Base-by-base conservation (phyloP, 768 basidiomycete species). In the Crucibulum laeve region DNA sequence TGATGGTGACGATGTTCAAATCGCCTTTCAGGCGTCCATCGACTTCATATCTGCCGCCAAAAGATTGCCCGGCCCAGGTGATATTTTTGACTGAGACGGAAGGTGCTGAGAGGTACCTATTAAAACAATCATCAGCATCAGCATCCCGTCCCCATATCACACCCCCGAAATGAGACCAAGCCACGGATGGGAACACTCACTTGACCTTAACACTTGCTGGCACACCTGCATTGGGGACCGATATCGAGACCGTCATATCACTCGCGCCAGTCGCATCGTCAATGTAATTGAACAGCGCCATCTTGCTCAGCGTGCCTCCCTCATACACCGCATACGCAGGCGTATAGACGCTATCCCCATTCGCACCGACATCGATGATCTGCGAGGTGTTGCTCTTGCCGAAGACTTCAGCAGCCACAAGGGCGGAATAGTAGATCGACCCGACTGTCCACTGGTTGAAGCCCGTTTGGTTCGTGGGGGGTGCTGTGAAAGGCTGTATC, bases 271-370 rank as follows among this genome's bases (percentile, higher is more conserved):
- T 66, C 0, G 69, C 50, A 52, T 88, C 87, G 25, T 71, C 69
- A 43, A 85, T 69, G 53, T 74, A 90, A 63, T 91, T 92, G 67
- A 91, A 72, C 25, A 91, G 59, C 10, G 77, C 79, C 10, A 88
- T 68, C 33, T 84, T 75, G 1, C 71, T 68, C 0, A 83, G 77
- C 5, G 65, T 62, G 15, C 77, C 82, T 45, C 80, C 68, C 58
- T 91, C 85, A 55, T 87, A 91, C 39, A 91, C 77, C 6, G 76
- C 84, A 54, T 87, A 84, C 5, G 74, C 72, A 13, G 87, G 83
- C 5, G 82, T 82, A 52, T 68, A 76, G 24, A 69, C 67, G 56
- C 75, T 77, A 8, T 65, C 73, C 35, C 47, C 52, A 51, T 80
- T 80, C 22, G 71, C 69, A 18, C 61, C 56, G 25, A 92, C 68